Evolutionary conservation across 202 grass and related monocot genomes (phyloP).

Genomic region (Zoysia matrella): DNA sequence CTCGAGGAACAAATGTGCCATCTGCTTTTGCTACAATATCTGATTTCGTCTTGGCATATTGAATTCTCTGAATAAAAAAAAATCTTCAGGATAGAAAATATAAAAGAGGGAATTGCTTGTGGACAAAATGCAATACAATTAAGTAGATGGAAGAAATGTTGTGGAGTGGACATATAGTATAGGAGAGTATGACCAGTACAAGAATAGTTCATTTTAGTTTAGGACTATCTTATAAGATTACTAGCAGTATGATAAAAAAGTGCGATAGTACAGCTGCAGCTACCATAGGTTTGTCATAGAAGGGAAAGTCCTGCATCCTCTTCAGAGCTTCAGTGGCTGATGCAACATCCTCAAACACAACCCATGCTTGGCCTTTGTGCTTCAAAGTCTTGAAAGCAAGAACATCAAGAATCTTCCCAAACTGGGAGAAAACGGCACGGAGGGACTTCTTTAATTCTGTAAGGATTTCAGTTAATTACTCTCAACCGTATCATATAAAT

Average conservation of each 20-base stretch:
- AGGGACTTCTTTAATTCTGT: constrained; percentile 97
- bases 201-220: no score
- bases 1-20: constrained; percentile 87
- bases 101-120: neutral
- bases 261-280: neutral
- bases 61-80: constrained; percentile 76
- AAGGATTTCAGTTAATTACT: constrained; percentile 30
- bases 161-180: no score
- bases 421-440: constrained; percentile 85
- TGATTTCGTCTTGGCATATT: constrained; percentile 99
- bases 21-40: constrained; percentile 91
- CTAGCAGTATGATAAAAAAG: neutral
- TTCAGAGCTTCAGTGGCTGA: constrained; percentile 92
- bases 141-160: neutral
- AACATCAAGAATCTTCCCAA: constrained; percentile 93
- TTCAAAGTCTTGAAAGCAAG: constrained; percentile 98
- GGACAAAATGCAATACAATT: constrained; percentile 24
- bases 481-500: neutral
- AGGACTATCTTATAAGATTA: constrained; percentile 1
- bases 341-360: constrained; percentile 86
- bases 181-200: no score
- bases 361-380: constrained; percentile 99
- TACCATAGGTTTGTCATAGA: constrained; percentile 97
- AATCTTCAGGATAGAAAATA: constrained; percentile 24
- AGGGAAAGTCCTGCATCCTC: constrained; percentile 93